Percentiles rank a stretch among this genome's conserved stretches.
Conservation (phyloP, 2,329 filamentous ascomycete genomes). For the Fusarium sp. region DNA sequence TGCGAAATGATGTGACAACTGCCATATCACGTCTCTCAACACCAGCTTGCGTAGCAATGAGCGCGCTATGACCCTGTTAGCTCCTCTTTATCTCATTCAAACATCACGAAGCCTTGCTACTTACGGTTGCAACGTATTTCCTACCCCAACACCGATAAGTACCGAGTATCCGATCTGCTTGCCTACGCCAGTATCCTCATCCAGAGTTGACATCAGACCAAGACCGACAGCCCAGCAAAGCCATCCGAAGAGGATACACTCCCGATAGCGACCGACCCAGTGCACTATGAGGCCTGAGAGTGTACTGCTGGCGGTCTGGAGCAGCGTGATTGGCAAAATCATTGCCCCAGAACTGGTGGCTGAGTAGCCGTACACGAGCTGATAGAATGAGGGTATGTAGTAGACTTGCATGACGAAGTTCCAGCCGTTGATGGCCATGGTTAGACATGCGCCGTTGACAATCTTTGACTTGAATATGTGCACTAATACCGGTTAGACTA, state of each 20-base stretch:
- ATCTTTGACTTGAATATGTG: constrained; percentile 65
- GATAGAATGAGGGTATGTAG: constrained; percentile 60
- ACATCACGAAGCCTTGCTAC: constrained; percentile 1
- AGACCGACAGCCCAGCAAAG: constrained; percentile 63
- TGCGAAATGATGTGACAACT: constrained; percentile 57
- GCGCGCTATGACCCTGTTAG: constrained; percentile 45
- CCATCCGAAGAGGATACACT: constrained; percentile 66
- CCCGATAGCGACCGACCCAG: constrained; percentile 63
- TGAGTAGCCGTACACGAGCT: constrained; percentile 57
- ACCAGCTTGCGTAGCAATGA: constrained; percentile 67
- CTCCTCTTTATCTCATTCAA: not conserved
- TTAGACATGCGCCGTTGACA: constrained; percentile 65
- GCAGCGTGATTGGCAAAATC: constrained; percentile 57
- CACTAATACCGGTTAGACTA: constrained; percentile 44
- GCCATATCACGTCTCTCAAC: constrained; percentile 61
- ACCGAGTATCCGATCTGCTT: constrained; percentile 67
- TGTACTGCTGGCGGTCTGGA: constrained; percentile 60
- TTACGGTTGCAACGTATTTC: constrained; percentile 63
- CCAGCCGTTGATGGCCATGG: constrained; percentile 69
- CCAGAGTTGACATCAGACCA: constrained; percentile 63
- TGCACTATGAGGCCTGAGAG: constrained; percentile 64
- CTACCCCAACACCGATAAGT: constrained; percentile 63
- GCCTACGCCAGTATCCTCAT: constrained; percentile 58
- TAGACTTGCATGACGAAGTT: constrained; percentile 68
- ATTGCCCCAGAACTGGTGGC: constrained; percentile 56